Evolutionary conservation across 2,329 filamentous ascomycete genomes (phyloP), one percentile per base, ranked within the genome.

Genomic region (Penicillium italicum): DNA sequence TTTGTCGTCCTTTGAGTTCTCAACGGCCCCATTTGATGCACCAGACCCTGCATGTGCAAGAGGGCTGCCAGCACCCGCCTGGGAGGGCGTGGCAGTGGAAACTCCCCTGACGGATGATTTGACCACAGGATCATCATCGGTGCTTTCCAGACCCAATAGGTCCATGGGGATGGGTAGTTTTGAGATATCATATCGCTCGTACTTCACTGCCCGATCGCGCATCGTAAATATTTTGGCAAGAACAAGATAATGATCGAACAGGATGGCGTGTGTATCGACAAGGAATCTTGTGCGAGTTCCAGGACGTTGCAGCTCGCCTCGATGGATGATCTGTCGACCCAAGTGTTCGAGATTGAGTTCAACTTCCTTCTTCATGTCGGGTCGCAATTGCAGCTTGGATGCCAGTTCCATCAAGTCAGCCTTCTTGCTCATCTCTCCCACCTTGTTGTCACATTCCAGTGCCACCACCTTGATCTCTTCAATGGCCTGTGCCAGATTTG

Each of bases 81-180:
- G 75, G 61, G 55, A 83, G 0, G 84, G 81, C 7, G 84, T 78
- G 11, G 86, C 79, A 26, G 85, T 68, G 24, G 73, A 81, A 50
- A 93, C 84, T 41, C 89, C 86, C 70, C 91, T 92, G 10, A 88
- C 81, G 1, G 84, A 80, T 2, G 83, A 86, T 71, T 94, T 96
- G 53, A 92, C 84, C 6, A 97, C 89, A 0, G 94, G 87, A 61
- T 96, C 91, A 62, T 99, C 95, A 62, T 93, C 90, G 63, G 90
- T 87, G 71, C 90, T 96, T 74, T 99, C 95, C 0, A 99, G 80
- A 47, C 96, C 90, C 26, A 99, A 80, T 2, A 99, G 80, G 65
- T 96, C 92, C 93, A 99, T 99, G 0, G 94, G 94, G 60, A 99
- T 97, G 7, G 89, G 91, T 74, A 96, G 82, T 72, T 95, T 92